Percentiles rank a stretch among this genome's conserved stretches.
Evolutionary conservation across 1,284 basidiomycete genomes (phyloP).

Genomic region (Agroathelia rolfsii): DNA sequence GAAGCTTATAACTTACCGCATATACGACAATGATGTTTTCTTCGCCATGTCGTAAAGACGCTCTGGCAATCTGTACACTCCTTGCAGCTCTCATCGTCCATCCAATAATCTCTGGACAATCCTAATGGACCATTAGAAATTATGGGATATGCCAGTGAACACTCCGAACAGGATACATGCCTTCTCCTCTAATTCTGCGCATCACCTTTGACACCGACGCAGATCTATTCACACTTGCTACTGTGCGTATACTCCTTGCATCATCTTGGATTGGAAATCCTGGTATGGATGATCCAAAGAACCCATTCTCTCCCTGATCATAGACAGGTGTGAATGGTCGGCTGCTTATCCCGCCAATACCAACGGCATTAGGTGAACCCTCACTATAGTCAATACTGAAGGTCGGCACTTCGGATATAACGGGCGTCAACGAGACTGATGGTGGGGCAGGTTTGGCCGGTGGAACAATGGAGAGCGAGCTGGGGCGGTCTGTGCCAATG

Average conservation of each 20-base stretch:
- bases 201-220: constrained; percentile 86
- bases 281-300: constrained; percentile 65
- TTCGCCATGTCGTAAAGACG: constrained; percentile 83
- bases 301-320: constrained; percentile 45
- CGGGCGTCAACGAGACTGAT: constrained; percentile 72
- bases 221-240: constrained; percentile 59
- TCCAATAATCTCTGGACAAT: constrained; percentile 86
- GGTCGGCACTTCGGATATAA: constrained; percentile 62
- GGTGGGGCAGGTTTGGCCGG: constrained; percentile 60
- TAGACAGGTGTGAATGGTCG: constrained; percentile 42
- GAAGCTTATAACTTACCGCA: constrained; percentile 49
- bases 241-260: constrained; percentile 67
- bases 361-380: constrained; percentile 44
- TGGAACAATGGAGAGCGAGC: constrained; percentile 41
- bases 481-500: constrained; percentile 57
- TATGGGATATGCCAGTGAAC: too few relatives aligned
- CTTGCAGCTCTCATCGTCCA: constrained; percentile 93
- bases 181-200: constrained; percentile 79
- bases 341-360: too few relatives aligned
- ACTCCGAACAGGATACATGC: constrained; percentile 23
- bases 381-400: constrained; percentile 57
- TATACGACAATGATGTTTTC: constrained; percentile 93
- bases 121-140: too few relatives aligned
- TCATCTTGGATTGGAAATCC: constrained; percentile 81
- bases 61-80: constrained; percentile 94